A percentile compares a stretch with the other conserved stretches of the same genome.
Evolutionary conservation across 2,329 filamentous ascomycete species (phyloP).

Genomic region (Blastomyces parvus): DNA sequence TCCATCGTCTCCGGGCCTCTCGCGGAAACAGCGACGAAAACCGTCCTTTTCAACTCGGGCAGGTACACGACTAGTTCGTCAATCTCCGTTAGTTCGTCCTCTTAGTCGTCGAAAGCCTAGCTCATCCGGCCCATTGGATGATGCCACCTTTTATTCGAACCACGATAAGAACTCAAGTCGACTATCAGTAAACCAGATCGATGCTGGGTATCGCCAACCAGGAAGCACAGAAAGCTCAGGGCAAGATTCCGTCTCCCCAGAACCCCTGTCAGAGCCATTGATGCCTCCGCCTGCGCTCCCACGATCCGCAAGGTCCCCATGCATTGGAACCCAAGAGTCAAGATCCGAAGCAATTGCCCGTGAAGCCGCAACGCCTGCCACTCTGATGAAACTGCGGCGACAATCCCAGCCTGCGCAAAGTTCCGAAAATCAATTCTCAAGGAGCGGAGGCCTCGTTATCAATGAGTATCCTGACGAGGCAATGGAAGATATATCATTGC

Average conservation of each 20-base stretch:
- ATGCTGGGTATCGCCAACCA: constrained; percentile 22
- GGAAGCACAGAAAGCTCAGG: constrained; percentile 39
- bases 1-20: constrained; percentile 27
- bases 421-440: constrained; percentile 27
- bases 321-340: constrained; percentile 27
- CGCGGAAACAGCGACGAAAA: constrained; percentile 33
- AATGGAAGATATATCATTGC: constrained; percentile 61
- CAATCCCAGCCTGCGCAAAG: constrained; percentile 35
- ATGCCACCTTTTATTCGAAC: constrained; percentile 28
- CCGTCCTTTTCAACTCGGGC: constrained; percentile 28
- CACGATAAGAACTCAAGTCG: constrained; percentile 23
- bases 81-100: constrained; percentile 37
- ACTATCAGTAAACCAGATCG: constrained; percentile 21
- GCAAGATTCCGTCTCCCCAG: constrained; percentile 42
- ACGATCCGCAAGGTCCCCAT: constrained; percentile 33
- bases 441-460: constrained; percentile 29
- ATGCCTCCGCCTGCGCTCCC: constrained; percentile 43
- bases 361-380: constrained; percentile 73
- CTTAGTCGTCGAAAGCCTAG: constrained; percentile 24
- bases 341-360: constrained; percentile 26
- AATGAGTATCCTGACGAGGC: constrained; percentile 42
- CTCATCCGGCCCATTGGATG: constrained; percentile 26
- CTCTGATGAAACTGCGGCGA: constrained; percentile 65
- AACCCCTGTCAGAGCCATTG: constrained; percentile 41
- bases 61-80: constrained; percentile 31